Conservation (phyloP, 202 grass and related monocot genomes). For the Eragrostis tef region DNA sequence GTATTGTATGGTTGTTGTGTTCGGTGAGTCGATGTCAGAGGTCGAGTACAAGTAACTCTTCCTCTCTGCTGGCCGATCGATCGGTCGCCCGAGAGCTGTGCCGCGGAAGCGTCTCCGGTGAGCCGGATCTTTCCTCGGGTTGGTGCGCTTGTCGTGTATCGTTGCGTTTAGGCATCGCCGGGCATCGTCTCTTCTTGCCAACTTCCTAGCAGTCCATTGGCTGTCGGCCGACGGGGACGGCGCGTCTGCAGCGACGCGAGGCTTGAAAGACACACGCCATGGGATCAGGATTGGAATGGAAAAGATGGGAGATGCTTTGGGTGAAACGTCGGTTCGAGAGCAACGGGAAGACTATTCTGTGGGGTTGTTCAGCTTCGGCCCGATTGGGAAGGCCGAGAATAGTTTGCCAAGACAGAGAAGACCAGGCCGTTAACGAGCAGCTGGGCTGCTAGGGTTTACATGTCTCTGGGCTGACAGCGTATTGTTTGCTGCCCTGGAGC, state of each 20-base stretch:
- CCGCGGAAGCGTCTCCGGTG: slow-evolving; percentile 46
- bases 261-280: slow-evolving; percentile 32
- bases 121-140: slow-evolving; percentile 40
- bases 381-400: too few species aligned
- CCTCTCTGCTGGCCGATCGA: background rate
- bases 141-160: slow-evolving; percentile 1
- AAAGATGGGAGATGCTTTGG: background rate
- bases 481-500: too few species aligned
- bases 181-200: background rate
- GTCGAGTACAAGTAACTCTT: slow-evolving; percentile 60
- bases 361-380: background rate
- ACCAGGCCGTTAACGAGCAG: too few species aligned
- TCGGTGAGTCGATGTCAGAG: slow-evolving; percentile 38
- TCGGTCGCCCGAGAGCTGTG: background rate
- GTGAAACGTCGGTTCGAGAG: background rate
- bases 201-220: background rate
- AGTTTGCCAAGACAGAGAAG: too few species aligned
- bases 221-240: slow-evolving; percentile 26
- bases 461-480: too few species aligned
- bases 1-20: slow-evolving; percentile 36
- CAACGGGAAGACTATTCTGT: background rate
- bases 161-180: slow-evolving; percentile 19
- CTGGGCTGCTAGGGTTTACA: too few species aligned
- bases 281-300: background rate
- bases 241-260: slow-evolving; percentile 34